A percentile compares a stretch with the other conserved stretches of the same genome.
Evolutionary conservation across 257 asterid genomes (phyloP).

Genomic region (Solanum tacnaense): DNA sequence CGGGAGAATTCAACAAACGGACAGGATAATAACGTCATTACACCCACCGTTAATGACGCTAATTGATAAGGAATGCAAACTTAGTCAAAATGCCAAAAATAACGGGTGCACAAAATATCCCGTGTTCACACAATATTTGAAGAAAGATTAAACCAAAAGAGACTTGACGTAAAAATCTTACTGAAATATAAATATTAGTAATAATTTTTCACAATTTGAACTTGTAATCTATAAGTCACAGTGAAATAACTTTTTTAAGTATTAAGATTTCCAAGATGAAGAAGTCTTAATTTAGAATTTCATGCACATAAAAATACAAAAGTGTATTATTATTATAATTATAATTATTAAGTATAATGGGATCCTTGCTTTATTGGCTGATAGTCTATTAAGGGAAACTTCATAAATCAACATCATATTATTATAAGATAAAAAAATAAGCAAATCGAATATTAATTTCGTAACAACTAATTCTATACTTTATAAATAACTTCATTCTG

Average conservation of each 20-base stretch:
- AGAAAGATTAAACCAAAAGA: fast-evolving
- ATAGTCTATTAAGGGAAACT: neutral
- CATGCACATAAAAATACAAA: no score
- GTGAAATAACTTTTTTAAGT: neutral
- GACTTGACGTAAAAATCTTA: neutral
- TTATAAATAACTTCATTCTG: neutral
- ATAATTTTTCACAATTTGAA: neutral
- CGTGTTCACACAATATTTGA: fast-evolving
- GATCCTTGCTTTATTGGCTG: neutral
- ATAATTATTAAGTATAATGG: neutral
- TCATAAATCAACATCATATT: neutral
- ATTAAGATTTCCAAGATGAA: no score
- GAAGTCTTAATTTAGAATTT: neutral
- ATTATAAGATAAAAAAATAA: neutral
- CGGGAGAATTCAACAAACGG: slow-evolving; percentile 2
- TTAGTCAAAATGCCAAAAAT: neutral
- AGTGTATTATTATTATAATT: neutral
- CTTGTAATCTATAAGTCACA: neutral
- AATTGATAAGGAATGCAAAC: neutral
- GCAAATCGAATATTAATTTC: neutral
- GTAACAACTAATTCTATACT: neutral
- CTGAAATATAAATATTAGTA: neutral
- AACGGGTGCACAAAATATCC: neutral
- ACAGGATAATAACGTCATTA: slow-evolving; percentile 21
- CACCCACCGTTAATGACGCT: neutral